Conservation (phyloP, 208 protist genomes). For the Crithidia mellificae region DNA sequence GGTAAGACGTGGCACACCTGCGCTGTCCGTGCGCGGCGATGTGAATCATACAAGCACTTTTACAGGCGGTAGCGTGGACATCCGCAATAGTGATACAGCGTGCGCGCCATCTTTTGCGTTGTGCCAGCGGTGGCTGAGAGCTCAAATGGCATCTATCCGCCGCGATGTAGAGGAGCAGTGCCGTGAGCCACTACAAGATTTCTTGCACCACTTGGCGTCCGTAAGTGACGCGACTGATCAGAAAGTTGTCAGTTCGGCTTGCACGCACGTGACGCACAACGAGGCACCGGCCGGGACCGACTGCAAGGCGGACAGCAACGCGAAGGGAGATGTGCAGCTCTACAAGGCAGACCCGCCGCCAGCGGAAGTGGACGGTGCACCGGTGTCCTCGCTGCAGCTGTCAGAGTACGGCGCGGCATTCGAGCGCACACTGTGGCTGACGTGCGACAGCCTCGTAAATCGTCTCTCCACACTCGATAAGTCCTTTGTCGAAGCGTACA, state of each 20-base stretch:
- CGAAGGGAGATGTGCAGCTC: neutral
- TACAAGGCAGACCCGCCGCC: too few relatives aligned
- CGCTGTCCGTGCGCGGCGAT: too few relatives aligned
- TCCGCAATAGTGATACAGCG: neutral
- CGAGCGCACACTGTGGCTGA: slow-evolving; percentile 3
- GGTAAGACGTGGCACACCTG: neutral
- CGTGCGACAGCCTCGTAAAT: slow-evolving; percentile 4
- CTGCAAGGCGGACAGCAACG: neutral
- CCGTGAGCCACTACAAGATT: neutral
- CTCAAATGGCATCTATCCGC: neutral
- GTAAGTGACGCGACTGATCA: neutral
- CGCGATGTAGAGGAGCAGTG: neutral
- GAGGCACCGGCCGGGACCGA: neutral
- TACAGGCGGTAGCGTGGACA: neutral
- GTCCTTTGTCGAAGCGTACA: neutral
- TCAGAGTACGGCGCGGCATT: neutral
- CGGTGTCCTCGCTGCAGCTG: neutral
- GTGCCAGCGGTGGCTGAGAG: neutral
- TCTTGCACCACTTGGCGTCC: neutral
- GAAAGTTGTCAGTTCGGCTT: neutral
- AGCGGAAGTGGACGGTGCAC: too few relatives aligned
- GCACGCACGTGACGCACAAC: neutral
- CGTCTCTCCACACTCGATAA: neutral
- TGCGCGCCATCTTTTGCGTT: neutral
- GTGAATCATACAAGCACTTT: neutral